Conservation (phyloP, 73 alveolate genomes). For the Effrenium voratum region DNA sequence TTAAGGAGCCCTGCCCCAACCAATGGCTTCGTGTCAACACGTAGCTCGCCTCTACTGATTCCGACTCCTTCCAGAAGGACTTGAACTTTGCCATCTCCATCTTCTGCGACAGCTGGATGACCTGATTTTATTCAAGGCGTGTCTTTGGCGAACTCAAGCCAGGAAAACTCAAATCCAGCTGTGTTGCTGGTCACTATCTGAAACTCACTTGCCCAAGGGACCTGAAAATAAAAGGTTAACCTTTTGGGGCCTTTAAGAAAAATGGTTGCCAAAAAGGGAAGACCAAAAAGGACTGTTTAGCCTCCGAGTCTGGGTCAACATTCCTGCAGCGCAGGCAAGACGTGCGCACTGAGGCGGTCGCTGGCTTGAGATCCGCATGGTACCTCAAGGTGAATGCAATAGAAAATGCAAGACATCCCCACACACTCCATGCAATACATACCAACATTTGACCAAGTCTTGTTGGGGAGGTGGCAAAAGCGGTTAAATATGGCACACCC, state of each 20-base stretch:
- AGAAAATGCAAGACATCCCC: not conserved
- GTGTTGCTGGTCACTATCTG: too few relatives aligned
- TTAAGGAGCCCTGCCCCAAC: too few relatives aligned
- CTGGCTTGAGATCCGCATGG: conserved; percentile 52
- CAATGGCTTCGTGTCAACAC: not conserved
- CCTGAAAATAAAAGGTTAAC: too few relatives aligned
- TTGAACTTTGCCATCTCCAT: conserved; percentile 93
- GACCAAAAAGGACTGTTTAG: too few relatives aligned
- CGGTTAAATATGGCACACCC: too few relatives aligned
- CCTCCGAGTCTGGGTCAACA: not conserved
- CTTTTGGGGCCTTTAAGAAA: not conserved
- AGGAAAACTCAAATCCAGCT: too few relatives aligned
- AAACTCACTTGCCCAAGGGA: not conserved
- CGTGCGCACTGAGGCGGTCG: not conserved
- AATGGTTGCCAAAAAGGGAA: not conserved
- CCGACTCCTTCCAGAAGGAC: conserved; percentile 86
- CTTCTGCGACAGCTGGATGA: conserved; percentile 80
- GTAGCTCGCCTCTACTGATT: conserved; percentile 32
- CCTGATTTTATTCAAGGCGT: too few relatives aligned
- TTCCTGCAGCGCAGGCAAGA: not conserved
- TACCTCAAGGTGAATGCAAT: not conserved
- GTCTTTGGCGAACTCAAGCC: too few relatives aligned
- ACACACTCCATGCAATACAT: too few relatives aligned
- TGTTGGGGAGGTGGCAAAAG: too few relatives aligned
- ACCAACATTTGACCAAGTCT: too few relatives aligned